Evolutionary conservation across 257 asterid genomes (phyloP).

Genomic region (Nyctanthes arbortristis): DNA sequence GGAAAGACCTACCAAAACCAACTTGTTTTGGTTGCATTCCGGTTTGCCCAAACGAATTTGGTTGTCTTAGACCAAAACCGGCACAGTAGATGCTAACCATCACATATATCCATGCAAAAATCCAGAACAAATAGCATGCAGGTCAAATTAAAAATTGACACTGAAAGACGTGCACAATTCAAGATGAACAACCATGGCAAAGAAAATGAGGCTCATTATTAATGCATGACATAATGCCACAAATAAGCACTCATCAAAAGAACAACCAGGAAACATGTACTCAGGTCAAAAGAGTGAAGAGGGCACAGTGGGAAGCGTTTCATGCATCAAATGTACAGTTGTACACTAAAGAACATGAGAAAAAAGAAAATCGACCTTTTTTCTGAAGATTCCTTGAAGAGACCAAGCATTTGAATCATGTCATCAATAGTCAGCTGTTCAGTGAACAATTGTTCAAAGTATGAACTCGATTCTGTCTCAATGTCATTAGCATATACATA

Average conservation of each 20-base stretch:
- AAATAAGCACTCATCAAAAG: conserved; percentile 8
- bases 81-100: too few species aligned
- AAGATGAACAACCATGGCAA: not conserved
- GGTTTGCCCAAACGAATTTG: too few species aligned
- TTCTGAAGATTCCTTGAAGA: conserved; percentile 77
- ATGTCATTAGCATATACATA: conserved; percentile 74
- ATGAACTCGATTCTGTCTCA: conserved; percentile 78
- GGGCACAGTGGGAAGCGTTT: not conserved
- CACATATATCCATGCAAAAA: not conserved
- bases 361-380: conserved; percentile 46
- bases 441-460: conserved; percentile 91
- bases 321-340: not conserved
- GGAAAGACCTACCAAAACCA: too few species aligned
- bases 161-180: not conserved
- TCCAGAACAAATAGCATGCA: not conserved
- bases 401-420: conserved; percentile 81
- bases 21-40: too few species aligned
- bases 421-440: conserved; percentile 68
- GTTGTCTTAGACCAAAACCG: too few species aligned
- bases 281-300: conserved; percentile 5
- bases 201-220: not conserved
- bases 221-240: conserved; percentile 4
- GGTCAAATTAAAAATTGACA: not conserved
- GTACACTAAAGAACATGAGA: not conserved
- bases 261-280: conserved; percentile 10